Evolutionary conservation across 1,139 yeast genomes (phyloP).

Genomic region (Kodamaea sp.): DNA sequence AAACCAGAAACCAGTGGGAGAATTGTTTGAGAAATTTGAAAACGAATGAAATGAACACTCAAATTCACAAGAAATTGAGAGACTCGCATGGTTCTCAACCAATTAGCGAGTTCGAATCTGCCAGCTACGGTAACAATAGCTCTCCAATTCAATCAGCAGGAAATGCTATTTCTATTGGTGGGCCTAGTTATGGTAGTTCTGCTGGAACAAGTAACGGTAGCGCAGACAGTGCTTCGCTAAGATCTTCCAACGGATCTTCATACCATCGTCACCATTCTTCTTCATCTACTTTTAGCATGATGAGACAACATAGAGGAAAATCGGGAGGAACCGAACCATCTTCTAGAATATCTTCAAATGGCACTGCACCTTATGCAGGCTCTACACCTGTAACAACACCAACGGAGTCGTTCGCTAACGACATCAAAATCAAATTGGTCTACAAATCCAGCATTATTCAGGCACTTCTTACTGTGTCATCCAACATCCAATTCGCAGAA

Average conservation of each 20-base stretch:
- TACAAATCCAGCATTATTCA: conserved; percentile 45
- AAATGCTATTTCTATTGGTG: no score
- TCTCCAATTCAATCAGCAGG: conserved; percentile 13
- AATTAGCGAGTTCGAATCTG: conserved; percentile 27
- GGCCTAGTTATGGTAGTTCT: conserved; percentile 10
- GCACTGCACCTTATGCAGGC: conserved; percentile 4
- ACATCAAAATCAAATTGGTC: conserved; percentile 49
- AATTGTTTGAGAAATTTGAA: conserved; percentile 50
- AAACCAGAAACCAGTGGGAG: conserved; percentile 71
- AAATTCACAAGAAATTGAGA: conserved; percentile 39
- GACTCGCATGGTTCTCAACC: conserved; percentile 37
- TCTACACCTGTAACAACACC: conserved; percentile 9
- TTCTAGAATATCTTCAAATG: conserved; percentile 13
- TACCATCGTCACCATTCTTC: conserved; percentile 47
- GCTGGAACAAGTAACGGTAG: conserved; percentile 6
- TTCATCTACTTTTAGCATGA: conserved; percentile 49
- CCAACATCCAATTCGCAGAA: conserved; percentile 46
- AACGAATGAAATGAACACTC: conserved; percentile 44
- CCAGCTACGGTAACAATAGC: conserved; percentile 11
- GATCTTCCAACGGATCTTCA: conserved; percentile 33
- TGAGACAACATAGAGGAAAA: conserved; percentile 36
- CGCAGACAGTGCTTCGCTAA: conserved; percentile 20
- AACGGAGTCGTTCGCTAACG: conserved; percentile 11
- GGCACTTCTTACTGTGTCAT: conserved; percentile 41
- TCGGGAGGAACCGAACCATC: conserved; percentile 19